Evolutionary conservation across 805 yeast genomes (phyloP), one percentile per base, ranked within the genome.

Genomic region (Priceomyces castillae): DNA sequence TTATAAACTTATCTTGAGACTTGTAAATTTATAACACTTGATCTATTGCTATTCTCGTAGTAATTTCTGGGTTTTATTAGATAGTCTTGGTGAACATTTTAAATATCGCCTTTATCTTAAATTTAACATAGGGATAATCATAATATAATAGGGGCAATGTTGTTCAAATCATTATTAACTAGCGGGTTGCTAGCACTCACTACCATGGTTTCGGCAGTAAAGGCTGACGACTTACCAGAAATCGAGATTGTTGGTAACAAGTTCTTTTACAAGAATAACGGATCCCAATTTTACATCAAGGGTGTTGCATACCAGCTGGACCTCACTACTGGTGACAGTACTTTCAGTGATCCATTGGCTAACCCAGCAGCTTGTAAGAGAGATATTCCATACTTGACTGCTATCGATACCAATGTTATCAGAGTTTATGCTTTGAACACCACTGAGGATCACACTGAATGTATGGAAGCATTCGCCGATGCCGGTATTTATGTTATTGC

Each of bases 291-390:
- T 44, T 63, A 67, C 49, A 67, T 71, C 51, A 60, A 71, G 42
- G 76, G 76, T 51, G 57, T 71, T 47, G 76, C 76, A 7, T 71
- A 71, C 59, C 76, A 71, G 52, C 67, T 68, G 49, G 62, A 69
- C 51, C 58, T 67, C 26, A 66, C 64, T 15, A 62, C 65, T 46
- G 51, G 47, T 11, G 34, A 49, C 18, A 33, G 45, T 12, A 26
- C 53, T 4, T 70, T 64, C 47, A 50, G 37, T 10, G 75, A 71
- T 51, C 76, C 76, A 22, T 62, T 71, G 37, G 72, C 74, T 9
- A 74, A 71, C 50, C 60, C 57, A 6, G 62, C 51, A 12, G 61
- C 73, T 19, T 71, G 76, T 57, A 61, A 68, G 53, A 64, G 76
- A 59, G 76, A 71, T 51, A 67, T 65, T 30, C 52, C 64, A 45